Base-by-base conservation (phyloP, 148 eudicot species). In the Amaranthus palmeri region DNA sequence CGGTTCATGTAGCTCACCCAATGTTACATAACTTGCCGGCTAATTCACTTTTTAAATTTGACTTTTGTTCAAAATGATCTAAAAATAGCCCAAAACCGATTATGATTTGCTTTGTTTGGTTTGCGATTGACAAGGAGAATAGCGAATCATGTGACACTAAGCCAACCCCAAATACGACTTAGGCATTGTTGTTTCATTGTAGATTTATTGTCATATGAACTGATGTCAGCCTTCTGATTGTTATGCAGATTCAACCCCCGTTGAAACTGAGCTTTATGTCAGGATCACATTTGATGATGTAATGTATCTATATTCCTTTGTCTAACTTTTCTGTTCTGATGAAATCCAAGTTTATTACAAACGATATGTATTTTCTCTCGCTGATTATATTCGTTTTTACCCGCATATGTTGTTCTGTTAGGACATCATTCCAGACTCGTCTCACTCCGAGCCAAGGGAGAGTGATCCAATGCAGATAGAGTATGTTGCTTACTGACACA, bases 241-340 rank as follows among this genome's bases (percentile, higher is more conserved):
- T 49, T 40, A 13, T 72, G 15, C 84, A 88, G 96, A 85, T 69
- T 88, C 84, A 84, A 78, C 84, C 73, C 81, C 87, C 36, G 54
- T 65, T 10, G 88, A 80, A 48, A 42, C 50, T 47, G 90, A 91
- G 76, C 87, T 85, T 56, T 95, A 84, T 80, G 79, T 95, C 72
- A 67, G 84, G 56, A 85, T 95, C 72, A 77, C 83, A 63, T 68
- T 95, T 52, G 87, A 85, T 8, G 85, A 88, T 91, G 98, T 91
- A 86, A 83, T 73, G 54, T 50, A 17, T 60, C 44, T 51, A 17
- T 15, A 18, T 17, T 13, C 57, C 14, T 68, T 36, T 57, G 42
- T 42, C 12, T 62, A 62, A 61, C 14, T 36, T 15, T 10, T 40
- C 36, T n/a, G 45, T 40, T 61, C 45, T 9, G 2, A 13, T 46